phyloP scores from a whole-genome alignment of 371 early-diverging fungal genomes.

The Mortierella sp. region DNA sequence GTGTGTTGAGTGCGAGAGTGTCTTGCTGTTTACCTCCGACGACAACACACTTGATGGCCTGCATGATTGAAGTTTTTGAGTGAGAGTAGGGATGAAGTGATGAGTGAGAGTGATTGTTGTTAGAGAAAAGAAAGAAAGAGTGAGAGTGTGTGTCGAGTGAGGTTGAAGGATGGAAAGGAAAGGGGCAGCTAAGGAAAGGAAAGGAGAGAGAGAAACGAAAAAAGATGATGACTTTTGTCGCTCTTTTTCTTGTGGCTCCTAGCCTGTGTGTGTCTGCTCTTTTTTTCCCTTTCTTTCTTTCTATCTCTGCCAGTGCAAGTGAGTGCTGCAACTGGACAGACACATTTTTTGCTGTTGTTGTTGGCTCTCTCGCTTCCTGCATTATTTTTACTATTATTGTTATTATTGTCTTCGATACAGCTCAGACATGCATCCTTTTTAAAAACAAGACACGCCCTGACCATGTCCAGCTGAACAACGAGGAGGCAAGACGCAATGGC shows the following conservation, averaged over 20 bases:
- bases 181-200: background rate
- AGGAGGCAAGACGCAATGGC: background rate
- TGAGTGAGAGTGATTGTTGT: background rate
- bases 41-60: constrained; percentile 98
- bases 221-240: constrained; percentile 6
- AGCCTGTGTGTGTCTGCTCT: background rate
- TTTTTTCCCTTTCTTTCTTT: too few relatives aligned
- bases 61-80: constrained; percentile 70
- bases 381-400: too few relatives aligned
- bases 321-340: too few relatives aligned
- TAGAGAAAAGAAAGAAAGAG: background rate
- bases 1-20: background rate
- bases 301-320: too few relatives aligned
- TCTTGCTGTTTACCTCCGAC: constrained; percentile 80
- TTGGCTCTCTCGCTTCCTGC: too few relatives aligned
- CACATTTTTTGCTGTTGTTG: too few relatives aligned
- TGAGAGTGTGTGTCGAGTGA: background rate
- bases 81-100: background rate
- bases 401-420: too few relatives aligned
- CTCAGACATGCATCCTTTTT: too few relatives aligned
- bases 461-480: background rate
- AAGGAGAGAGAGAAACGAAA: constrained; percentile 5
- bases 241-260: background rate
- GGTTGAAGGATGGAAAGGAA: background rate
- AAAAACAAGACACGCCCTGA: background rate